A percentile compares a stretch with the other conserved stretches of the same genome.
These are phyloP conservation scores for Verticillium nubilum DNA, from an alignment of 2,329 filamentous ascomycete species.

Conservation along the genomic window DNA sequence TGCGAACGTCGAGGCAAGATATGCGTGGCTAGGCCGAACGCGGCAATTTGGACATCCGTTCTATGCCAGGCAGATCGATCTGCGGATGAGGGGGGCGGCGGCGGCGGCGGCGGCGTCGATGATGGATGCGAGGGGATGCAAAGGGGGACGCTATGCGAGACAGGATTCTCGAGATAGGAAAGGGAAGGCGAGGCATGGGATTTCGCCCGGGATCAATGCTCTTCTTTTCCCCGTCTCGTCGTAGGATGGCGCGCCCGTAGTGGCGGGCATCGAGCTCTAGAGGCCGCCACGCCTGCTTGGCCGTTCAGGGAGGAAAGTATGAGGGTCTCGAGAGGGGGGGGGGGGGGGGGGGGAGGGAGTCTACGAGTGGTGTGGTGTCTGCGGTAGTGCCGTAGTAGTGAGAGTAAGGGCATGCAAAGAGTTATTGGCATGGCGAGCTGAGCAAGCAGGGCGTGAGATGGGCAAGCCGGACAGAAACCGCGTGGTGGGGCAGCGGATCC, in stretches of 20 bases:
- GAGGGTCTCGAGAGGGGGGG: no score
- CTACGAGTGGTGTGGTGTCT: not conserved
- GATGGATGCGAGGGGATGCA: not conserved
- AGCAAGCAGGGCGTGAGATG: not conserved
- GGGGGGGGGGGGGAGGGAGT: not conserved
- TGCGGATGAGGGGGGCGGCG: no score
- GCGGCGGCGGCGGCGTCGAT: no score
- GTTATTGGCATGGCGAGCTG: not conserved
- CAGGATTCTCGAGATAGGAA: not conserved
- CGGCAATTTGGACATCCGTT: not conserved
- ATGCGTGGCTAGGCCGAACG: not conserved
- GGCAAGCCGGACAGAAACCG: not conserved
- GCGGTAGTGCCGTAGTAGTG: not conserved
- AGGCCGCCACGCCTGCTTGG: not conserved
- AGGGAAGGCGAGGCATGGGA: not conserved
- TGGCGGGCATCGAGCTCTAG: not conserved
- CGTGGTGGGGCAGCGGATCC: not conserved
- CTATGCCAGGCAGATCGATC: not conserved
- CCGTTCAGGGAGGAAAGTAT: not conserved
- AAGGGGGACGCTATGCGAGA: not conserved
- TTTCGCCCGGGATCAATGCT: not conserved
- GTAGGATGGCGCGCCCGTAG: not conserved
- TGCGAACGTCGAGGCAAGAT: not conserved
- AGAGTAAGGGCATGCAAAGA: not conserved
- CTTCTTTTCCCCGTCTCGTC: not conserved